Conservation (phyloP, 257 asterid genomes). For the Capsicum chinense region DNA sequence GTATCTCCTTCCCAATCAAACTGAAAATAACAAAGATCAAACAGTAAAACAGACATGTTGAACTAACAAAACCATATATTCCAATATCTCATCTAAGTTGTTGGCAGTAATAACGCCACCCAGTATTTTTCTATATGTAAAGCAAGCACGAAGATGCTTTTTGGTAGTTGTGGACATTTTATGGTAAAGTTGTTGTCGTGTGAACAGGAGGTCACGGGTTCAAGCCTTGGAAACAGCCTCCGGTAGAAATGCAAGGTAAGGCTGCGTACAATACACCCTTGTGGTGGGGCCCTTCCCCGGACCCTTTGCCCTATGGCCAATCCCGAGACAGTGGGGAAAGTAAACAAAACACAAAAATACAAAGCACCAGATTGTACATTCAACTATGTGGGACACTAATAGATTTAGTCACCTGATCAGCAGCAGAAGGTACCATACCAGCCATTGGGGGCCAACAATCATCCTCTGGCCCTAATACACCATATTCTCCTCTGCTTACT, state of each 20-base stretch:
- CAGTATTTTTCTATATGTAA: neutral
- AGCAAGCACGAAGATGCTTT: neutral
- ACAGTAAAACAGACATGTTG: conserved; percentile 30
- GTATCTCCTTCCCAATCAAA: conserved; percentile 98
- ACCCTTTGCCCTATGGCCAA: neutral
- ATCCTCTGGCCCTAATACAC: conserved; percentile 65
- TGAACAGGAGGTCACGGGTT: too few relatives aligned
- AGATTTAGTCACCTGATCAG: conserved; percentile 27
- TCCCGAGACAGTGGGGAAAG: neutral
- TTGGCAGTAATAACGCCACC: neutral
- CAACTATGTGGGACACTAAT: neutral
- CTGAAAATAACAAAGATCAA: conserved; percentile 45
- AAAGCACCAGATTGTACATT: conserved; percentile 11
- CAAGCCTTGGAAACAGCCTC: too few relatives aligned
- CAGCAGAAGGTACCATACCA: conserved; percentile 66
- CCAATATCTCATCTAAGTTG: neutral
- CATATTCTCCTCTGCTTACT: conserved; percentile 79
- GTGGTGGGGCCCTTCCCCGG: too few relatives aligned
- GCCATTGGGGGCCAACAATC: conserved; percentile 97
- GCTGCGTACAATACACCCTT: too few relatives aligned
- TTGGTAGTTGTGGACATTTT: neutral
- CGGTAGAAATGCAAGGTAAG: too few relatives aligned
- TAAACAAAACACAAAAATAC: neutral
- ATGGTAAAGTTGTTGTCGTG: too few relatives aligned
- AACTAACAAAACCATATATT: conserved; percentile 22